Base-by-base conservation (phyloP, 495 filamentous ascomycete species). In the Lasiosphaeria ovina region DNA sequence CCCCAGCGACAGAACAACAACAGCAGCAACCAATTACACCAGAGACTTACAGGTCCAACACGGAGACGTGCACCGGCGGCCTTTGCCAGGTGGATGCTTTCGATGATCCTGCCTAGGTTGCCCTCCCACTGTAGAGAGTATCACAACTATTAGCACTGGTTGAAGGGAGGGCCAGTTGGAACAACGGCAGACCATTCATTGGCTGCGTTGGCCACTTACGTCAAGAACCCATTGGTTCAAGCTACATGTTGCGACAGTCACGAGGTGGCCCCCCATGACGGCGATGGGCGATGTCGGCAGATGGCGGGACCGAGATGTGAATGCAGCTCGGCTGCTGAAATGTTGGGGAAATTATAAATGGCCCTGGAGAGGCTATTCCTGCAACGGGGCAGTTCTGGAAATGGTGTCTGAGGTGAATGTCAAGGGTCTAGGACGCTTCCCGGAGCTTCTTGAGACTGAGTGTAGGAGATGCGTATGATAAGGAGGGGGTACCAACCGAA, bases 61-160 rank as follows among this genome's bases (percentile, higher is more conserved):
- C 91, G 79, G 12, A 97, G 74, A n/a, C 79, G 81, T 11, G 89
- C 89, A 10, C 88, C 85, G 2, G 79, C 80, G 9, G 72, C 79
- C 70, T 93, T 96, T 32, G 92, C 89, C 59, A 84, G 67, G 10
- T 76, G 79, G 55, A 96, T 89, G 63, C 82, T 85, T 71, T 92
- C 81, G 56, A 91, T 87, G 61, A 95, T 95, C 6, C 92, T 81
- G 35, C 82, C 74, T 1, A 77, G 72, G 66, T 96, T 96, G 24
- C 92, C 92, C 64, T 89, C 85, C 69, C 85, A 93, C 57, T 69
- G 61, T 87, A 83, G 4, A 87, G 77, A 32, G 80, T 80, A 24
- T 24, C 24, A 24, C 24, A 24, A 24, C 24, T 24, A 2, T 24
- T 24, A 24, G 81, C 81, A 85, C 3, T 72, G 64, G 65, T 91